Evolutionary conservation across 2,329 filamentous ascomycete genomes (phyloP).

Genomic region (Neonectria sp.): DNA sequence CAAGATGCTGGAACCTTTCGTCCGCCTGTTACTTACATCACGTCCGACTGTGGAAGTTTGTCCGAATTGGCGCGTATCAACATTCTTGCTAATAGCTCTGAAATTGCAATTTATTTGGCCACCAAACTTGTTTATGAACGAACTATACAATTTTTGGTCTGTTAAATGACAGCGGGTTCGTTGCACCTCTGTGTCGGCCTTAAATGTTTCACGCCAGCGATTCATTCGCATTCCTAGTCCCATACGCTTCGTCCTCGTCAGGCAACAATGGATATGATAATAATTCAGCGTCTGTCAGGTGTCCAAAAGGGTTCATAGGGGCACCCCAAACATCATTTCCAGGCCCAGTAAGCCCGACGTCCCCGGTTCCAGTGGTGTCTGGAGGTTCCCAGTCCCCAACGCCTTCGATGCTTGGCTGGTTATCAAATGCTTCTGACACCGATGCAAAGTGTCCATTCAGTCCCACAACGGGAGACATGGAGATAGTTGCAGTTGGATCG

Average conservation of each 20-base stretch:
- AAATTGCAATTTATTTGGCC: slow-evolving; percentile 19
- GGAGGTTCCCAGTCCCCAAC: neutral
- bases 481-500: neutral
- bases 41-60: slow-evolving; percentile 14
- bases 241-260: neutral
- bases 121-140: too few relatives aligned
- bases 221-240: neutral
- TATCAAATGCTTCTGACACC: neutral
- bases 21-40: slow-evolving; percentile 25
- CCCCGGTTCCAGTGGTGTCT: neutral
- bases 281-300: neutral
- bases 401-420: neutral
- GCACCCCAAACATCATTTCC: neutral
- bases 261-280: neutral
- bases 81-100: slow-evolving; percentile 13
- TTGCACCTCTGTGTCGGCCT: neutral
- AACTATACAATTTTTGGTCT: neutral
- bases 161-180: neutral
- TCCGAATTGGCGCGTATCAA: slow-evolving; percentile 11
- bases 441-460: neutral
- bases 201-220: neutral
- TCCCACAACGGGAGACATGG: neutral
- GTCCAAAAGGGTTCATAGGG: neutral
- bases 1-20: slow-evolving; percentile 10
- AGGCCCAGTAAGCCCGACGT: neutral